Evolutionary conservation across 129 eudicot species (phyloP), one percentile per base, ranked within the genome.

Genomic region (Flaveria brownii): DNA sequence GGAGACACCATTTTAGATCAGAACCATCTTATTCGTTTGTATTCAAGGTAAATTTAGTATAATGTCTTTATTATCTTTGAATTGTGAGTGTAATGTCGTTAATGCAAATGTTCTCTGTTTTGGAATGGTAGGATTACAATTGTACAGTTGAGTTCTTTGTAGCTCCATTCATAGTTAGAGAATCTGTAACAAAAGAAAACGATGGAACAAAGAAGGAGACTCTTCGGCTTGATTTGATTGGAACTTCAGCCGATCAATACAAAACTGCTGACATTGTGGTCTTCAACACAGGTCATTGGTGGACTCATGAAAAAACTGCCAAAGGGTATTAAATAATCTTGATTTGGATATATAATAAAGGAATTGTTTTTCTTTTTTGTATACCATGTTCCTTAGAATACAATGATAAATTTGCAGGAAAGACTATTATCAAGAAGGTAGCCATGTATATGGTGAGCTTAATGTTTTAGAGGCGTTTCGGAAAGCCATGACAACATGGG

Each of bases 271-370:
- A 87, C 70, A 63, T 85, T 66, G 47, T 87, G 20, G 80, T 87
- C 55, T 87, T 84, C 71, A 87, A 87, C 78, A 84, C 88, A 0
- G 91, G 91, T 2, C 91, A 87, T 66, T 87, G 91, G 91, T 87
- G 91, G 91, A 87, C 88, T 76, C 91, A 84, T 79, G 86, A 82
- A 5, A 87, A 84, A 82, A 87, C 86, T 26, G 73, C 80, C n/a
- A 78, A 74, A 87, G 91, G 91, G 91, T 87, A 78, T 18, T 23
- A 81, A 72, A 28, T 60, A 14, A 1, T 33, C 23, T 46, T 18
- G 4, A 25, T 23, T 23, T 16, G 3, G 11, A 16, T 71, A 41
- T 59, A 75, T 20, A 5, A 13, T 47, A 4, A 41, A 33, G 16
- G 16, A 69, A 22, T 18, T 52, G 54, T 4, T 23, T 28, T 42